These are phyloP conservation scores for Fraxinus cuspidata DNA, from an alignment of 257 asterid genomes.

Conservation along the genomic window DNA sequence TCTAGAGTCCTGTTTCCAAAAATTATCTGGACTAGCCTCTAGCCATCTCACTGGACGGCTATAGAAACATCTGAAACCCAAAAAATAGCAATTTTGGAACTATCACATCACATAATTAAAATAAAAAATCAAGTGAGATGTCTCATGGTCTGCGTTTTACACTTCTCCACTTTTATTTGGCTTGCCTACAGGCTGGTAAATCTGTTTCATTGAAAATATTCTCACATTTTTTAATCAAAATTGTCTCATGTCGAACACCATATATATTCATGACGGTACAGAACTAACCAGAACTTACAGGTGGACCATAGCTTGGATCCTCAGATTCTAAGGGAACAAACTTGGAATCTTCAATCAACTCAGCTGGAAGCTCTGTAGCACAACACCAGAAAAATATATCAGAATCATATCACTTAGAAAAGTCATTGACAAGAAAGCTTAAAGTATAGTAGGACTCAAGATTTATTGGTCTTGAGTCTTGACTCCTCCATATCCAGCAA, in stretches of 20 bases:
- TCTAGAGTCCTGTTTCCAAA: neutral
- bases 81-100: neutral
- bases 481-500: neutral
- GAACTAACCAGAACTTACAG: conserved; percentile 84
- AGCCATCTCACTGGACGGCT: neutral
- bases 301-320: conserved; percentile 79
- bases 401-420: neutral
- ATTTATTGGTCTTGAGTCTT: neutral
- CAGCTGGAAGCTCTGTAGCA: conserved; percentile 64
- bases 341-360: conserved; percentile 77
- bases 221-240: conserved; percentile 1
- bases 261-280: conserved; percentile 17
- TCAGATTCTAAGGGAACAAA: conserved; percentile 76
- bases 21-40: neutral
- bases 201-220: conserved; percentile 1
- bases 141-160: neutral
- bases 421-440: neutral
- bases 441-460: neutral
- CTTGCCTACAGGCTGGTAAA: neutral
- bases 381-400: conserved; percentile 18
- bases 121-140: neutral
- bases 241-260: neutral
- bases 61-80: neutral
- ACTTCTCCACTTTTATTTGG: neutral
- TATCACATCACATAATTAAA: neutral